phyloP scores from a whole-genome alignment of 768 basidiomycete genomes.

The Pisolithus albus region DNA sequence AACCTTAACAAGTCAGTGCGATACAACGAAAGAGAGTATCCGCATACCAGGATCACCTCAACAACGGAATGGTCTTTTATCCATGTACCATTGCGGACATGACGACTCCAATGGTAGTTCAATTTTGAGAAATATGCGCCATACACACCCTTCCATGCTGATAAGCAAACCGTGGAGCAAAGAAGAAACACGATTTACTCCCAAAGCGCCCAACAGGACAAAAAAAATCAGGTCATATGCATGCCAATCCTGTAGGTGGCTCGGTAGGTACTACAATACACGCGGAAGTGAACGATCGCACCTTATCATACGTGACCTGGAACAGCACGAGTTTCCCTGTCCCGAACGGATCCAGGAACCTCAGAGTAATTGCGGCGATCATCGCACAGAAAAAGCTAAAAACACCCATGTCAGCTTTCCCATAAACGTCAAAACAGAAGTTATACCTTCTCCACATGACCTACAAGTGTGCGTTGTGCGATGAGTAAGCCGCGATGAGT shows the following conservation, averaged over 20 bases:
- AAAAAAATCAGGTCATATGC: constrained; percentile 84
- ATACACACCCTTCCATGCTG: constrained; percentile 65
- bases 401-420: constrained; percentile 2
- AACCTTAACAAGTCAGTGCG: constrained; percentile 41
- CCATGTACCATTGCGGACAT: constrained; percentile 79
- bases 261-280: background rate
- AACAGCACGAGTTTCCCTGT: constrained; percentile 92
- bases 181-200: constrained; percentile 41
- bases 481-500: background rate
- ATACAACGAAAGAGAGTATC: background rate
- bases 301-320: constrained; percentile 85
- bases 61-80: constrained; percentile 68
- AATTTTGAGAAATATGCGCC: constrained; percentile 91
- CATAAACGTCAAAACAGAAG: background rate
- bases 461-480: constrained; percentile 23
- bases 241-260: constrained; percentile 75
- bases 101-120: constrained; percentile 82
- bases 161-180: constrained; percentile 5
- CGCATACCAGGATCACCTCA: constrained; percentile 74
- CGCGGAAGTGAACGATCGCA: constrained; percentile 16
- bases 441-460: constrained; percentile 90
- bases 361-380: constrained; percentile 91
- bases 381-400: constrained; percentile 95
- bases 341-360: constrained; percentile 91
- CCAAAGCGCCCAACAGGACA: constrained; percentile 80